A percentile compares a stretch with the other conserved stretches of the same genome.
These are phyloP conservation scores for Cryomyces minteri DNA, from an alignment of 495 filamentous ascomycete genomes.

Conservation along the genomic window DNA sequence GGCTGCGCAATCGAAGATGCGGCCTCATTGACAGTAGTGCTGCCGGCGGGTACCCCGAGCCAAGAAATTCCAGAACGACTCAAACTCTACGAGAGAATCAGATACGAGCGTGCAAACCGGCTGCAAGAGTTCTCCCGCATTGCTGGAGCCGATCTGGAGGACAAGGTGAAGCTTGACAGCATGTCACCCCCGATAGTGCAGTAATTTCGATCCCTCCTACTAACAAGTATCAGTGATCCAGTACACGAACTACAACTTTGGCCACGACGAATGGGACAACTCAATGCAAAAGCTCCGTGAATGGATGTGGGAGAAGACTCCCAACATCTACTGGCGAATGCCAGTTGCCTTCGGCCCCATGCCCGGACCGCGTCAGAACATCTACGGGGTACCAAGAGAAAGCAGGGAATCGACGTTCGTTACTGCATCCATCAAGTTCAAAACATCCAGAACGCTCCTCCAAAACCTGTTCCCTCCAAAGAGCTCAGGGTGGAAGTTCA, in stretches of 20 bases:
- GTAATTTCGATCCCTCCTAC: not conserved
- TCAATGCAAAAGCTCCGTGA: constrained; percentile 30
- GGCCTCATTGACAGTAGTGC: constrained; percentile 31
- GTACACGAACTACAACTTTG: constrained; percentile 37
- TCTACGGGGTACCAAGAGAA: constrained; percentile 10
- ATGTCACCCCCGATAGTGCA: not conserved
- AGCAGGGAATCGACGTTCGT: constrained; percentile 24
- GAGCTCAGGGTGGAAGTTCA: constrained; percentile 22
- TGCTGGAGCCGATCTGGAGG: constrained; percentile 23
- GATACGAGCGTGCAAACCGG: constrained; percentile 31
- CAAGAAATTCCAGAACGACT: constrained; percentile 28
- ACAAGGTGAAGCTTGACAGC: constrained; percentile 16
- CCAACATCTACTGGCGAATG: constrained; percentile 28
- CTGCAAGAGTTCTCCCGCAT: constrained; percentile 36
- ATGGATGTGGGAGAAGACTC: constrained; percentile 23
- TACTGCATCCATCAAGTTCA: constrained; percentile 37
- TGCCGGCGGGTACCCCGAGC: constrained; percentile 23
- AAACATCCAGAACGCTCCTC: constrained; percentile 19
- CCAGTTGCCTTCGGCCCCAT: constrained; percentile 38
- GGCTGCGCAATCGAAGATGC: constrained; percentile 33
- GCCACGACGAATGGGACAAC: constrained; percentile 39
- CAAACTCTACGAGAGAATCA: constrained; percentile 32
- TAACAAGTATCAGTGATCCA: constrained; percentile 20
- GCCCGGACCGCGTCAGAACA: constrained; percentile 31
- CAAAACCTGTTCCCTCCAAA: constrained; percentile 32